Evolutionary conservation across 1,139 yeast species (phyloP), one percentile per base, ranked within the genome.

Genomic region (Protomyces inouyei): DNA sequence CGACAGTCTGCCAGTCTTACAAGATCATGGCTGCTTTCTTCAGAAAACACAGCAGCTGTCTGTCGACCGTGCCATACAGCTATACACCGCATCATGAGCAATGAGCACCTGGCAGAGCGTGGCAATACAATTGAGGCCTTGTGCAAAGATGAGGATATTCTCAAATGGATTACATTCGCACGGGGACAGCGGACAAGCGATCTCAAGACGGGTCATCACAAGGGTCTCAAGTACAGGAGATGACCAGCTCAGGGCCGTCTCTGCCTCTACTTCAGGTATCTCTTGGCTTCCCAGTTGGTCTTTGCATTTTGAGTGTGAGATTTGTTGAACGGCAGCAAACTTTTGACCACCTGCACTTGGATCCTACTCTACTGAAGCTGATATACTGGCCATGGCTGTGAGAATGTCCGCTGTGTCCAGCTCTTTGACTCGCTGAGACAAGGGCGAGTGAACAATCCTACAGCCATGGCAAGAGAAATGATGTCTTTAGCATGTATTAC

Each of bases 31-130:
- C 52, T 23, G 14, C 40, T 37, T 21, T 53, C 40, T 18, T n/a
- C 14, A 6, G 52, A 25, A 18, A 16, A 46, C 23, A 36, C 28
- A 35, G 63, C 63, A 18, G 14, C 12, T 16, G 14, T 59, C 43
- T 59, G 63, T 35, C 56, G 63, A n/a, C 63, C 63, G 35, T 59
- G 63, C 23, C 63, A 59, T 14, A 25, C 63, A 3, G 57, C 53
- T 14, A 28, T 59, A 55, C 63, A 59, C 21, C 52, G 45, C 6
- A 23, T 59, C 36, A 38, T 59, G 28, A 32, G 43, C 10, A 55
- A 59, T 43, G 52, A 43, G n/a, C 21, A 52, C 9, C 18, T 59
- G 25, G 56, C 35, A 16, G 40, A 28, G 36, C 38, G 43, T 9
- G 53, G 45, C 43, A 18, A 8, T 2, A 38, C 63, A 35, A 40